Evolutionary conservation across 2,329 filamentous ascomycete species (phyloP), one percentile per base, ranked within the genome.

Genomic region (Talaromyces sp.): DNA sequence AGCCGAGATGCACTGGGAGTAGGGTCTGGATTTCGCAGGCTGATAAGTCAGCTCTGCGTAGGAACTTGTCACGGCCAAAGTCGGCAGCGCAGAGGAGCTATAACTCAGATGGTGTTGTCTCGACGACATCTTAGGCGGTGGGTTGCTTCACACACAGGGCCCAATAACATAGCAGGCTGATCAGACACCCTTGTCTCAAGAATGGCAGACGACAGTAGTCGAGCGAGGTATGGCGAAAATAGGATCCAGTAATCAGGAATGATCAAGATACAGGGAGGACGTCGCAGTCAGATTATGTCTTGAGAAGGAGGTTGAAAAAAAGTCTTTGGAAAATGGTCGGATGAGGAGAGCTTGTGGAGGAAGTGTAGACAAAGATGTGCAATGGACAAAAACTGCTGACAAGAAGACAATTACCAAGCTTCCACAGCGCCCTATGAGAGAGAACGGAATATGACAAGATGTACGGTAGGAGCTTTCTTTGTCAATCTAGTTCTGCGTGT

Each of bases 1-100:
- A 22, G 50, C 39, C 19, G 49, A 43, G n/a, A 31, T 37, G 39
- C n/a, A 56, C 8, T 63, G 61, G 6, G 52, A 52, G 25, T 43
- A 39, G 47, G 61, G 61, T 33, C 41, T 63, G 8, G 39, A 41
- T 49, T n/a, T 56, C 25, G 49, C 33, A 17, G 39, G 7, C 39
- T 62, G 45, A 11, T 61, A 27, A 25, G 10, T 33, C 31, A 25
- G 25, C 15, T 45, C 27, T 37, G 17, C 27, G 15, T 43, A 19
- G 22, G 31, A 37, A 57, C 35, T 33, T 31, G 61, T 22, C 47
- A 25, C n/a, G 11, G 61, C 19, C 49, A 33, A 15, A 7, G 31
- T 57, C 15, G 61, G 61, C n/a, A 63, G 50, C 8, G 61, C 52
- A n/a, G 61, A 63, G 22, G 52, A 63, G 61, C 61, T 57, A 39